Conservation (phyloP, 257 asterid species). For the Solanum ossicruentum region DNA sequence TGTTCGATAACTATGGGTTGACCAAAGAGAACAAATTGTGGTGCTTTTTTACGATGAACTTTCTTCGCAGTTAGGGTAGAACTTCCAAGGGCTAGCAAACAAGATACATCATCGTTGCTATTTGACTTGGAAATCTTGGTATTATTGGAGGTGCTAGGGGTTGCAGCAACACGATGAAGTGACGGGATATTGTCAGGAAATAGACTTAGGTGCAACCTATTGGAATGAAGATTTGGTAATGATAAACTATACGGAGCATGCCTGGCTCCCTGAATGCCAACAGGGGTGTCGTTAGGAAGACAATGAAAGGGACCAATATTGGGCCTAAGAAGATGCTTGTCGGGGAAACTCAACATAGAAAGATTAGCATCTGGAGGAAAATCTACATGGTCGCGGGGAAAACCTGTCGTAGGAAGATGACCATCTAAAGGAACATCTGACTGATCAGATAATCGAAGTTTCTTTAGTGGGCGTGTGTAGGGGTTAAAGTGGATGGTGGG, state of each 20-base stretch:
- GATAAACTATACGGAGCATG: constrained; percentile 62
- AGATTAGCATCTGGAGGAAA: constrained; percentile 35
- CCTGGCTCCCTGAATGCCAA: constrained; percentile 99
- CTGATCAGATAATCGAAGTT: constrained; percentile 31
- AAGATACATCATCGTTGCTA: constrained; percentile 29
- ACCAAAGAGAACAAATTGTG: constrained; percentile 58
- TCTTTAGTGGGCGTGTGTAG: constrained; percentile 52
- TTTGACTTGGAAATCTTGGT: constrained; percentile 14
- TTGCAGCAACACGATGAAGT: constrained; percentile 10
- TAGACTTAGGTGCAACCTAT: constrained; percentile 25
- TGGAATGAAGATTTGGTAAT: constrained; percentile 36
- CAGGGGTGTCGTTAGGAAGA: constrained; percentile 57
- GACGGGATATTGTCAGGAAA: constrained; percentile 27
- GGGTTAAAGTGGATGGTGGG: constrained; percentile 51
- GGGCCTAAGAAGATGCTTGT: constrained; percentile 26
- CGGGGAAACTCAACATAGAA: constrained; percentile 30
- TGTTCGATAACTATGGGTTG: constrained; percentile 46
- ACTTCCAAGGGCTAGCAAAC: constrained; percentile 46
- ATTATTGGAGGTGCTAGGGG: constrained; percentile 9
- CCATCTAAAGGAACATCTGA: constrained; percentile 39
- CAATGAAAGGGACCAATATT: constrained; percentile 29
- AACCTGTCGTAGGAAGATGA: constrained; percentile 34
- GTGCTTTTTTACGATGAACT: constrained; percentile 16
- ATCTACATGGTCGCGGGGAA: constrained; percentile 21
- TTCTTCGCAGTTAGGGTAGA: constrained; percentile 15